Percentiles rank a stretch among this genome's conserved stretches.
These are phyloP conservation scores for Chalciporus chontae DNA, from an alignment of 768 basidiomycete genomes.

Conservation along the genomic window DNA sequence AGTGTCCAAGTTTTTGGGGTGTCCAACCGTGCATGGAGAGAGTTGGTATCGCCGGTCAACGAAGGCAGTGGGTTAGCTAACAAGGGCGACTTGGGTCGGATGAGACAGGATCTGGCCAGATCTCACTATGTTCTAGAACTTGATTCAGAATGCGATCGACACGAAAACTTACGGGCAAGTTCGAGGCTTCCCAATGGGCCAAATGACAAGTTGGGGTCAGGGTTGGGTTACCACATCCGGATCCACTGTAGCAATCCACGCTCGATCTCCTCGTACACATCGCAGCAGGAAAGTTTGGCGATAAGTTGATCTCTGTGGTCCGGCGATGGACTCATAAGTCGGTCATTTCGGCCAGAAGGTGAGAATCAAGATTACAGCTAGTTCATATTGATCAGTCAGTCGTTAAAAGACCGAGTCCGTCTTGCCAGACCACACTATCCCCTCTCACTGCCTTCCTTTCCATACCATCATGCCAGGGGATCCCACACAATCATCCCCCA, in stretches of 20 bases:
- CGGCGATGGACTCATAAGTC: background rate
- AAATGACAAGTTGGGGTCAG: too few relatives aligned
- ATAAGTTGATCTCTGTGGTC: background rate
- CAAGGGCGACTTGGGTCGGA: too few relatives aligned
- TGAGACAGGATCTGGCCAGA: too few relatives aligned
- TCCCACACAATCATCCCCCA: background rate
- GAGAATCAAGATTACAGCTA: slow-evolving; percentile 7
- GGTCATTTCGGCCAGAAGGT: background rate
- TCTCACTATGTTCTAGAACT: too few relatives aligned
- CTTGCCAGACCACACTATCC: slow-evolving; percentile 5
- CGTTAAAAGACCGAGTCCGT: slow-evolving; percentile 17
- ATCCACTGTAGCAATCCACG: slow-evolving; percentile 12
- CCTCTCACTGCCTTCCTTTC: background rate
- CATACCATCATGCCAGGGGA: slow-evolving; percentile 16
- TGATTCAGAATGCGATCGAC: too few relatives aligned
- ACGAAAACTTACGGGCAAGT: too few relatives aligned
- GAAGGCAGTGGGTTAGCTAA: too few relatives aligned
- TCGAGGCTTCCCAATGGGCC: too few relatives aligned
- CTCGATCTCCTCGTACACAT: slow-evolving; percentile 15
- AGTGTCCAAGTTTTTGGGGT: too few relatives aligned
- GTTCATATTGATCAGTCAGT: background rate
- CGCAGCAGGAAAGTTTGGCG: background rate
- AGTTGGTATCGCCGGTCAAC: too few relatives aligned
- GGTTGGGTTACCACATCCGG: slow-evolving; percentile 1
- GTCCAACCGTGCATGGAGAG: too few relatives aligned